Percentiles rank a stretch among this genome's conserved stretches.
Evolutionary conservation across 768 basidiomycete genomes (phyloP).

Genomic region (Tricholoma sp.): DNA sequence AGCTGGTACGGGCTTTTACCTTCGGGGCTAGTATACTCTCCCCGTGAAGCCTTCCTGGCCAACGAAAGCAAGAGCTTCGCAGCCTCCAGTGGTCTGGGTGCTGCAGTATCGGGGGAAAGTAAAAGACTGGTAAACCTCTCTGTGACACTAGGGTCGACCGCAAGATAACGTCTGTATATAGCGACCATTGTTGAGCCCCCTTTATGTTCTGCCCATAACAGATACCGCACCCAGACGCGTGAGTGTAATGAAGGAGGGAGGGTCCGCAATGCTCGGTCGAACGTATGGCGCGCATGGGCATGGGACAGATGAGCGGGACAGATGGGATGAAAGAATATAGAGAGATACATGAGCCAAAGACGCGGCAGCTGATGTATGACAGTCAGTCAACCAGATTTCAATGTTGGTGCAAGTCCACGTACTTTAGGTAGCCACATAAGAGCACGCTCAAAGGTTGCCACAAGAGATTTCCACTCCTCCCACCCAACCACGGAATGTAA

Average conservation of each 20-base stretch:
- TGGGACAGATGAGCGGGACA: slow-evolving; percentile 82
- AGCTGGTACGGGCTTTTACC: slow-evolving; percentile 95
- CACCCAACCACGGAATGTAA: slow-evolving; percentile 89
- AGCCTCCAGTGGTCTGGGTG: slow-evolving; percentile 83
- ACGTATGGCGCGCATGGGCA: slow-evolving; percentile 90
- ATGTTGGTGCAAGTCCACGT: slow-evolving; percentile 19
- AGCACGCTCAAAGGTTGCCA: slow-evolving; percentile 87
- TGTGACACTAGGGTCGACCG: slow-evolving; percentile 74
- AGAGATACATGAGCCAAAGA: slow-evolving; percentile 91
- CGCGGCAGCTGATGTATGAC: slow-evolving; percentile 66
- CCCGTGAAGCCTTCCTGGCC: slow-evolving; percentile 77
- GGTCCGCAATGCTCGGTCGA: slow-evolving; percentile 90
- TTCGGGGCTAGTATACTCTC: slow-evolving; percentile 82
- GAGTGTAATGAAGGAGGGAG: slow-evolving; percentile 89
- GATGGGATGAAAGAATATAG: slow-evolving; percentile 82
- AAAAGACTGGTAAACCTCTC: slow-evolving; percentile 73
- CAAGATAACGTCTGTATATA: slow-evolving; percentile 87
- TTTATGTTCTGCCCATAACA: slow-evolving; percentile 84
- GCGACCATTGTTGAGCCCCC: slow-evolving; percentile 75
- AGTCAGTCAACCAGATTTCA: slow-evolving; percentile 6
- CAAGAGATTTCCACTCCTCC: slow-evolving; percentile 90
- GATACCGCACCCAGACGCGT: slow-evolving; percentile 89
- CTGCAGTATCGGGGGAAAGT: slow-evolving; percentile 49
- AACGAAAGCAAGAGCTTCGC: slow-evolving; percentile 85
- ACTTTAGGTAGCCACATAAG: slow-evolving; percentile 94